A percentile compares a stretch with the other conserved stretches of the same genome.
These are phyloP conservation scores for Scopulariopsis brevicaulis DNA, from an alignment of 2,329 filamentous ascomycete species.

Conservation along the genomic window DNA sequence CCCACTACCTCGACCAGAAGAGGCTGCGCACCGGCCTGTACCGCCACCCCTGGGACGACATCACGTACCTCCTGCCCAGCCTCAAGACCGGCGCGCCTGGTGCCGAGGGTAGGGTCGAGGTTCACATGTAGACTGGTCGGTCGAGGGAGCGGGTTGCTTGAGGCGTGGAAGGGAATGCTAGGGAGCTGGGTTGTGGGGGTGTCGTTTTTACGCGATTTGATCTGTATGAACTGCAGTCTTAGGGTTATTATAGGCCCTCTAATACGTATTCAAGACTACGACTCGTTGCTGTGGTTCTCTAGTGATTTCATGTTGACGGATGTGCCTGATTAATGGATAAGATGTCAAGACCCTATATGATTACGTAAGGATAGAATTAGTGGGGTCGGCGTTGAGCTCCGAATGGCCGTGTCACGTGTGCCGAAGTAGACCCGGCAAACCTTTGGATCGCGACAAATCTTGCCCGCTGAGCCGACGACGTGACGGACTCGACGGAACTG, in stretches of 20 bases:
- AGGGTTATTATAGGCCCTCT: slow-evolving; percentile 2
- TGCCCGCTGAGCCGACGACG: background rate
- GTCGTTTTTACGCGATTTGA: background rate
- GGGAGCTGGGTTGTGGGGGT: slow-evolving; percentile 1
- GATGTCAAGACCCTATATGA: background rate
- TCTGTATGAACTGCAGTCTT: slow-evolving; percentile 5
- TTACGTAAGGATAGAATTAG: background rate
- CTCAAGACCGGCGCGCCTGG: slow-evolving; percentile 60
- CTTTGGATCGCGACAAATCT: background rate
- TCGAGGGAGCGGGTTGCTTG: background rate
- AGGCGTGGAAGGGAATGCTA: slow-evolving; percentile 2
- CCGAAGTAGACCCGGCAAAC: background rate
- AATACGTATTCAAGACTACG: background rate
- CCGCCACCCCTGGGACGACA: slow-evolving; percentile 98
- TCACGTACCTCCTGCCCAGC: slow-evolving; percentile 85
- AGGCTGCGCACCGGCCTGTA: slow-evolving; percentile 95
- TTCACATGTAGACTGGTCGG: slow-evolving; percentile 49
- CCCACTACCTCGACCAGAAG: slow-evolving; percentile 99
- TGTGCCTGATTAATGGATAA: background rate
- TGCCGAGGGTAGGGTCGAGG: slow-evolving; percentile 80
- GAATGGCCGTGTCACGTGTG: background rate
- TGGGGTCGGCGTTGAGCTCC: background rate
- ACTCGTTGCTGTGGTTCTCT: background rate
- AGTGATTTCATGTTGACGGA: background rate
- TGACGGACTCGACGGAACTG: background rate